A percentile compares a stretch with the other conserved stretches of the same genome.
These are phyloP conservation scores for Spinacia oleracea DNA, from an alignment of 179 eudicot genomes.

Conservation along the genomic window DNA sequence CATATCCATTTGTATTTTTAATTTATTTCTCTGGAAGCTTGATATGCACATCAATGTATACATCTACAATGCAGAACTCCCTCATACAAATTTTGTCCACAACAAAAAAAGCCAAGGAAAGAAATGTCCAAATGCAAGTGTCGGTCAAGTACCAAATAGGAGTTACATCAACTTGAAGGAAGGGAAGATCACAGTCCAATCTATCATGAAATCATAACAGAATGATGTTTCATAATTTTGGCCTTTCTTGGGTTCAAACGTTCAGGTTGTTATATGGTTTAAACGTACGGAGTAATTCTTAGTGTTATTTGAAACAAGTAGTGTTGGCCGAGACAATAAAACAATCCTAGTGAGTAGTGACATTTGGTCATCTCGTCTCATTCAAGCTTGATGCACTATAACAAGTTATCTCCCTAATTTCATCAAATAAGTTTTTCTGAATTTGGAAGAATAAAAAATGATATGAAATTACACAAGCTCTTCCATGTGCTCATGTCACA, in stretches of 20 bases:
- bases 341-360: too few species aligned
- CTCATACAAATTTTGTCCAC: background rate
- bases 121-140: slow-evolving; percentile 19
- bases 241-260: slow-evolving; percentile 16
- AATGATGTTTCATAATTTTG: slow-evolving; percentile 10
- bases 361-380: too few species aligned
- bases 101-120: background rate
- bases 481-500: slow-evolving; percentile 34
- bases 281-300: background rate
- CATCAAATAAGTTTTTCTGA: background rate
- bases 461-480: slow-evolving; percentile 29
- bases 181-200: slow-evolving; percentile 15
- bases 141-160: slow-evolving; percentile 13
- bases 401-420: too few species aligned
- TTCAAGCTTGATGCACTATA: too few species aligned
- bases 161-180: slow-evolving; percentile 4
- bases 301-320: background rate
- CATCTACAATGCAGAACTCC: background rate
- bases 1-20: background rate
- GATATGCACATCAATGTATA: background rate
- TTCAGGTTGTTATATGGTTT: background rate
- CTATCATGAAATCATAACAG: slow-evolving; percentile 21
- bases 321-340: background rate
- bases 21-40: background rate
- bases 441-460: background rate